Base-by-base conservation (phyloP, 148 eudicot species). In the Silene conica region DNA sequence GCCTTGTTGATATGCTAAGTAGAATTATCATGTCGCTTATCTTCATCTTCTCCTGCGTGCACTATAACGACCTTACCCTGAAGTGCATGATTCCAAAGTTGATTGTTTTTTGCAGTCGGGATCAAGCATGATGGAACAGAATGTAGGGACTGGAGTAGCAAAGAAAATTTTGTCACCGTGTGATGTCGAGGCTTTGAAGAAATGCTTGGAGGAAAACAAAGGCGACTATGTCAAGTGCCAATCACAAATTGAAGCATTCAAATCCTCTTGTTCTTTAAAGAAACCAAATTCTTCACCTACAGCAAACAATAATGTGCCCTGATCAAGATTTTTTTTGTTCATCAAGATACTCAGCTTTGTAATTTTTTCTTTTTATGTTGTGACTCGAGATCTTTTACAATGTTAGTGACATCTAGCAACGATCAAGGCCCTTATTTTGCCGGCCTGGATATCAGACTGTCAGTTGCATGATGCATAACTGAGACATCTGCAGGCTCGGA, bases 191-290 rank as follows among this genome's bases (percentile, higher is more conserved):
- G 97, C 97, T 46, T 81, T 93, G 50, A 91, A 88, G 85, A 93
- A 91, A 78, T 93, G 98, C 76, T 83, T 89, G 82, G 89, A 91
- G 62, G 92, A 91, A 69, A 85, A 89, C 75, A 89, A 93, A 88
- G 98, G 97, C 7, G 92, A 93, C 63, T 81, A 86, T 67, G 79
- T 83, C 0, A 93, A 91, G 73, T 93, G 97, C 77, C 97, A 83
- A 81, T 74, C 97, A 12, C 95, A 91, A 0, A 85, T 93, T 13
- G 88, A 90, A 86, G 98, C 98, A 64, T 93, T 93, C 77, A 90
- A 86, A 70, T 82, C 86, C 22, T 83, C 95, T 48, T 93, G 97
- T 81, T 84, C 97, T 43, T 6, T 89, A 38, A 85, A 82, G 76
- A 86, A 81, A 60, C 84, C 79, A 4, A 50, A 63, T 71, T 80